Percentiles rank a stretch among this genome's conserved stretches.
These are phyloP conservation scores for Sporothrix schenckii DNA, from an alignment of 2,329 filamentous ascomycete genomes.

Conservation along the genomic window DNA sequence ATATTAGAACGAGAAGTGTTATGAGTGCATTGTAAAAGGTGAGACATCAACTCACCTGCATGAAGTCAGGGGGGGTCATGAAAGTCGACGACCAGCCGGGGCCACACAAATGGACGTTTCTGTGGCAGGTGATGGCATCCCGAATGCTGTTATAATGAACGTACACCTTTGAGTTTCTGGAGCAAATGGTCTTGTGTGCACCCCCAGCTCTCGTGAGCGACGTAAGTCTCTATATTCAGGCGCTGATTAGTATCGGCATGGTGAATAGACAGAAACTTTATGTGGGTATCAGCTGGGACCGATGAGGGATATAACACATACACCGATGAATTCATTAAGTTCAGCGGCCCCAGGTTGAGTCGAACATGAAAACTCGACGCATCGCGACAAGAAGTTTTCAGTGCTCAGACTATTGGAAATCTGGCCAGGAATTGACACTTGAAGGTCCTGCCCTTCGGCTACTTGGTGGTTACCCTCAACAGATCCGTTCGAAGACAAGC, in stretches of 20 bases:
- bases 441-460: conserved; percentile 32
- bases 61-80: conserved; percentile 51
- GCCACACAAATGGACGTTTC: conserved; percentile 50
- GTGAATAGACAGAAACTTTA: neutral
- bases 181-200: conserved; percentile 46
- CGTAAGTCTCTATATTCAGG: conserved; percentile 46
- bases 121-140: conserved; percentile 57
- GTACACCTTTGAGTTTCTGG: conserved; percentile 50
- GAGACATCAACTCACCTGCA: conserved; percentile 41
- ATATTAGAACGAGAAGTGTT: neutral
- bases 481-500: conserved; percentile 37
- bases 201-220: conserved; percentile 44
- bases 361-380: conserved; percentile 48
- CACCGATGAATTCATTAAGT: conserved; percentile 51
- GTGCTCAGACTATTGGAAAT: conserved; percentile 49
- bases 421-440: conserved; percentile 38
- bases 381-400: conserved; percentile 52
- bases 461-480: conserved; percentile 26
- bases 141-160: conserved; percentile 63
- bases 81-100: conserved; percentile 53
- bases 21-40: neutral
- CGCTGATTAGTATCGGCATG: conserved; percentile 33
- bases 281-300: neutral
- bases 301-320: conserved; percentile 40
- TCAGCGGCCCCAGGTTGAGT: conserved; percentile 44